Base-by-base conservation (phyloP, 805 yeast genomes). In the Wickerhamomyces strasburgensis region DNA sequence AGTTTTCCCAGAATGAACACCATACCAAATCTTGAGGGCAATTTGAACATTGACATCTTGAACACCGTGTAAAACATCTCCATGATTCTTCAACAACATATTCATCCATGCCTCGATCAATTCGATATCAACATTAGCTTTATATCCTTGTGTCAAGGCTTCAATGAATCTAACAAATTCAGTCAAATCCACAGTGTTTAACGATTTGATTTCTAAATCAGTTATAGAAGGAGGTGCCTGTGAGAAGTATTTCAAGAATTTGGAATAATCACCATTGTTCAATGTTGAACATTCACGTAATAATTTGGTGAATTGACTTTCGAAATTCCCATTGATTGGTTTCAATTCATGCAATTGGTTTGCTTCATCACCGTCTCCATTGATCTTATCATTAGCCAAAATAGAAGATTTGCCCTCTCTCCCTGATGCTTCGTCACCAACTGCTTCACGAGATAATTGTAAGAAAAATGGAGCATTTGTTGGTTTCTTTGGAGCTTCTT, bases 121-220 rank as follows among this genome's bases (percentile, higher is more conserved):
- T 48, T 93, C 99, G 56, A 73, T 78, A 59, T 88, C 77, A 13
- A 46, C 57, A 40, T 83, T 83, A 5, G 66, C 43, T 6, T 55
- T 47, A 31, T 84, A 56, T 2, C 90, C 94, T 31, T 58, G 60
- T 3, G 73, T 65, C 46, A 93, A 54, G 0, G 95, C 89, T n/a
- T 67, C 60, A 11, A 88, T 65, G 47, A 90, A 87, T 43, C 65
- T 58, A 1, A 71, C 55, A 48, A 88, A 57, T 62, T 90, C 97
- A 9, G 61, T 54, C 37, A 75, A 73, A 15, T 80, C 77, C 34
- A 70, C 63, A 2, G 81, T 57, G 47, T 78, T 73, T 44, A 93
- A 59, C 3, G 96, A 82, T 51, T 94, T 78, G 40, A 93, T 78
- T 59, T 93, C 99, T 40, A 93, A 60, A 57, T 93, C 98, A 18